Conservation (phyloP, 306 rosid species). For the Dalbergia oliveri region DNA sequence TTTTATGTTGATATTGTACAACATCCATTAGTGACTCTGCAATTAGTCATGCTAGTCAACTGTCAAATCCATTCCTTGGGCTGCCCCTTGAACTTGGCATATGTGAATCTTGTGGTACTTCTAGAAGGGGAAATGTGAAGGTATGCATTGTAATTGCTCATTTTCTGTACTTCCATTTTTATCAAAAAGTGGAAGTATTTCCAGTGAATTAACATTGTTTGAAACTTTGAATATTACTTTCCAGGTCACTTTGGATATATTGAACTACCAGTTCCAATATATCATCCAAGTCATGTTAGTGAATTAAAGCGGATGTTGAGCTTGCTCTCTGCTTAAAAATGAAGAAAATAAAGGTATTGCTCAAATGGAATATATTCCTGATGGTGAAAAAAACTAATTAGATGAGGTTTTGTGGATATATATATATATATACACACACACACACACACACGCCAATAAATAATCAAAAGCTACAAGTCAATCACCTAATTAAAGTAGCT, state of each 20-base stretch:
- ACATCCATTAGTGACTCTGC: conserved; percentile 81
- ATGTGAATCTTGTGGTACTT: conserved; percentile 95
- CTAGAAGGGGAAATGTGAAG: conserved; percentile 95
- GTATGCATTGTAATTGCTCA: conserved; percentile 48
- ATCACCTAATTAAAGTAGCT: too few species aligned
- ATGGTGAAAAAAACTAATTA: too few species aligned
- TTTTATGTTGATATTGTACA: conserved; percentile 64
- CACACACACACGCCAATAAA: too few species aligned
- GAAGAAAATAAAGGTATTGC: too few species aligned
- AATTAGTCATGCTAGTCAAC: conserved; percentile 88
- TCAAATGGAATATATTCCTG: too few species aligned
- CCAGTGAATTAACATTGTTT: conserved; percentile 20
- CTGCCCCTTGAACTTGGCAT: conserved; percentile 88
- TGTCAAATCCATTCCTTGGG: conserved; percentile 91
- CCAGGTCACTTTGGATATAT: conserved; percentile 96
- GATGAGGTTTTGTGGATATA: too few species aligned
- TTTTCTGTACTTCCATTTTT: conserved; percentile 34
- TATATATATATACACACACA: too few species aligned
- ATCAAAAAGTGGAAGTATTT: neutral
- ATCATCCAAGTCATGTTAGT: conserved; percentile 83
- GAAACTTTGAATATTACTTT: conserved; percentile 42
- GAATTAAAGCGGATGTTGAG: conserved; percentile 77
- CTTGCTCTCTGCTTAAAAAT: conserved; percentile 75
- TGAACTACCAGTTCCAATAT: conserved; percentile 84
- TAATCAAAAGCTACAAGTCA: too few species aligned